Evolutionary conservation across 2,329 filamentous ascomycete species (phyloP), one percentile per base, ranked within the genome.

Genomic region (Trichoderma brevicompactum): DNA sequence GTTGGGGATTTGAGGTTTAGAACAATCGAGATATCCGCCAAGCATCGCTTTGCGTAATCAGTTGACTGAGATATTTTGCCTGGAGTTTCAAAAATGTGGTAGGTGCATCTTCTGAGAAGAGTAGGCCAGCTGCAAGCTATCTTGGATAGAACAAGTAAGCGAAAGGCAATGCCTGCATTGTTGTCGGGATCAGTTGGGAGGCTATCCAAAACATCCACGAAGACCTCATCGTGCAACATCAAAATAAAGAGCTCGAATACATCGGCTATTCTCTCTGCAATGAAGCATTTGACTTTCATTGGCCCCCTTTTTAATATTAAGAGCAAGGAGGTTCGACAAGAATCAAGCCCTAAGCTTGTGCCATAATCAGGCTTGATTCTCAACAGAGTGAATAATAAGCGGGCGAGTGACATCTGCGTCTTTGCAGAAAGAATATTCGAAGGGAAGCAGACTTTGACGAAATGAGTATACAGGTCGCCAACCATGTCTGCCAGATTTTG

Each of bases 71-170:
- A 78, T 13, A 96, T 86, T 65, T 88, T 87, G 1, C 91, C 92
- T 1, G 94, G 91, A 0, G 90, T 92, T 75, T 98, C 95, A 71
- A 98, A 97, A 23, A 98, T 93, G 75, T 95, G 91, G 75, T 97
- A 99, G 17, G 96, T 91, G 69, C 92, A 93, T 69, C 91, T 88
- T 59, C 94, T 89, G 49, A 97, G 83, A 19, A 98, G 82, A 0
- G 94, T 96, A 66, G 92, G 89, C 92, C 94, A 98, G 58, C 82
- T 80, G 36, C 92, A 91, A 28, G 91, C 95, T 65, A 99, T 80
- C 64, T 88, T 87, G 1, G 90, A 87, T 10, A 98, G 80, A 8
- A 92, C 86, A 68, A 91, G 86, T 2, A 98, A 79, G 6, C 95
- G 89, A 68, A 96, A 85, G 0, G 92, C 92, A 70, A 98, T 94